phyloP scores from a whole-genome alignment of 306 rosid genomes.

The Castanea mollissima region DNA sequence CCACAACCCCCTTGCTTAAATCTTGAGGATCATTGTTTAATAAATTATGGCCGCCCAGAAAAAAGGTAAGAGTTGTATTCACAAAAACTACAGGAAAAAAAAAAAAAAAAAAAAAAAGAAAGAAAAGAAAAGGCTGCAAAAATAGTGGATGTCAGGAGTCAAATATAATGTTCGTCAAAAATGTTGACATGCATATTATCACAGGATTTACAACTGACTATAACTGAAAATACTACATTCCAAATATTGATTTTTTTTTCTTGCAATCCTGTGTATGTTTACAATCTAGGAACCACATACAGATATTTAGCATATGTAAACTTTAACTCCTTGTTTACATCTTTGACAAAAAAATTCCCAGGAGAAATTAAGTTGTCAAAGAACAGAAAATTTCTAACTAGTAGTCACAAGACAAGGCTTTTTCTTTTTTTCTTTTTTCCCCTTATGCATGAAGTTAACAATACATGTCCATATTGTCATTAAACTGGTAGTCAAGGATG shows the following conservation, averaged over 20 bases:
- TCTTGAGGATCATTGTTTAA: not conserved
- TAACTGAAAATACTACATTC: not conserved
- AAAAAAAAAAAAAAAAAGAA: not conserved
- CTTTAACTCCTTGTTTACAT: not conserved
- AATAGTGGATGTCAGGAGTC: not conserved
- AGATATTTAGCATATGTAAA: not conserved
- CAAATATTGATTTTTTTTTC: not conserved
- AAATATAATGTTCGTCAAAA: not conserved
- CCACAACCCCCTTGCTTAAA: not conserved
- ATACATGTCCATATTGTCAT: not conserved
- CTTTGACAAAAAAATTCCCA: not conserved
- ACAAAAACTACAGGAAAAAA: not conserved
- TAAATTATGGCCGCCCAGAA: not conserved
- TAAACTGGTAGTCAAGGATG: constrained; percentile 11
- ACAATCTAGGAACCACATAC: not conserved
- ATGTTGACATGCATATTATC: not conserved
- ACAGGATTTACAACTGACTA: not conserved
- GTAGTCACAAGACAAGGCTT: not conserved
- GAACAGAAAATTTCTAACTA: not conserved
- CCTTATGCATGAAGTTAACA: not conserved
- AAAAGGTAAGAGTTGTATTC: not conserved
- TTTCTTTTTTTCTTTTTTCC: not conserved
- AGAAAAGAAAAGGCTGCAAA: not conserved
- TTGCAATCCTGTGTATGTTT: too few species aligned
- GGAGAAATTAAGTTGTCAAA: not conserved